Conservation (phyloP, 108 stramenopile species). For the Asterionellopsis glacialis region DNA sequence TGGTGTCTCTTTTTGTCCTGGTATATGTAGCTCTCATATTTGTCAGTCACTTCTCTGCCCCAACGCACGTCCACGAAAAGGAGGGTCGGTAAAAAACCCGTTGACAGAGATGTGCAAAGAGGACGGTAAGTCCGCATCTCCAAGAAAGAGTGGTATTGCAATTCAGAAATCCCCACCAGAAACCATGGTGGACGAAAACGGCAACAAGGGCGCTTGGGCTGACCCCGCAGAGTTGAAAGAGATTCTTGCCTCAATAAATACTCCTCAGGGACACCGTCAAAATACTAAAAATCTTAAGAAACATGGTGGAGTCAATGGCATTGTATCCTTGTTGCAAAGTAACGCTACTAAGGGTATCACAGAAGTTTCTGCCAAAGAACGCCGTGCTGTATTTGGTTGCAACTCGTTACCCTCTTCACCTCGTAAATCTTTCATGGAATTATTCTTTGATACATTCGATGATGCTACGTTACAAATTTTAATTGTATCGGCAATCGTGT, state of each 20-base stretch:
- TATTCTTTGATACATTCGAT: conserved; percentile 95
- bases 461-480: conserved; percentile 95
- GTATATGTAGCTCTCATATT: too few species aligned
- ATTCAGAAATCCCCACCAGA: too few species aligned
- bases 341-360: conserved; percentile 26
- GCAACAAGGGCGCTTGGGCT: too few species aligned
- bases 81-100: too few species aligned
- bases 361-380: conserved; percentile 19
- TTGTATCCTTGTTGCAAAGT: conserved; percentile 27
- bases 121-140: too few species aligned
- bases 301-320: conserved; percentile 20
- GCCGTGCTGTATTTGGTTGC: conserved; percentile 35
- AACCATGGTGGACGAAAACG: too few species aligned
- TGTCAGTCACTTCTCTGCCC: too few species aligned
- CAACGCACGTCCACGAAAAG: too few species aligned
- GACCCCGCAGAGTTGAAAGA: background rate
- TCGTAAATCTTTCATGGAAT: conserved; percentile 70
- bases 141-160: too few species aligned
- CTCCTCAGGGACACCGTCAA: conserved; percentile 34
- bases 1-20: too few species aligned
- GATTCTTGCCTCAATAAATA: conserved; percentile 25
- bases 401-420: conserved; percentile 46
- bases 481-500: conserved; percentile 89
- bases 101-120: too few species aligned
- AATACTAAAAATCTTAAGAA: conserved; percentile 37